Evolutionary conservation across 108 stramenopile species (phyloP).

Genomic region (Skeletonema potamos): DNA sequence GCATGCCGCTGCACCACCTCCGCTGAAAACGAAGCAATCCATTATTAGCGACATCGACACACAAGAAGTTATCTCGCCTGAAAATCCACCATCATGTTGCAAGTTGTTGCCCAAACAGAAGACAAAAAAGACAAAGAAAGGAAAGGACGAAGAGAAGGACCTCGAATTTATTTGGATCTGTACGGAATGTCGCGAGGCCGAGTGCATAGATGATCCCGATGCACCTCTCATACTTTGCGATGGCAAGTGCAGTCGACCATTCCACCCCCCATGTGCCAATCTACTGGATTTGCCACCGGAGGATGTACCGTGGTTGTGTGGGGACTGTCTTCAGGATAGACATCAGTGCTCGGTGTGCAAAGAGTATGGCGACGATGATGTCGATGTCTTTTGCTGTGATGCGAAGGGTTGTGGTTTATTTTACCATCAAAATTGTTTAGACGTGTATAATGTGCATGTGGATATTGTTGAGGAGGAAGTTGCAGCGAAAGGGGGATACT

Average conservation of each 20-base stretch:
- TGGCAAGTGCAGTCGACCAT: conserved; percentile 68
- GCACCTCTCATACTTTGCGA: conserved; percentile 66
- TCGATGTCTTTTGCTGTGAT: conserved; percentile 62
- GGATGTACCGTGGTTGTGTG: conserved; percentile 69
- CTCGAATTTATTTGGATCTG: conserved; percentile 70
- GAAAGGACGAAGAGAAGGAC: conserved; percentile 28
- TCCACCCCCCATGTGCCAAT: conserved; percentile 81
- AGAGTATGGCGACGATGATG: conserved; percentile 62
- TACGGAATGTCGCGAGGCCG: conserved; percentile 55
- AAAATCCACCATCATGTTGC: background rate
- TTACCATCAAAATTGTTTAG: conserved; percentile 70
- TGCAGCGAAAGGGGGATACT: background rate
- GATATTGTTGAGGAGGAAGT: conserved; percentile 25
- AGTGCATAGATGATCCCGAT: conserved; percentile 44
- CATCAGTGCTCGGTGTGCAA: conserved; percentile 70
- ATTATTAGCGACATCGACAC: background rate
- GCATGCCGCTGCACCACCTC: no score
- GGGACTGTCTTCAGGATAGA: conserved; percentile 51
- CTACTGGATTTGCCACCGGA: conserved; percentile 47
- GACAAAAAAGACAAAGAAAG: conserved; percentile 10
- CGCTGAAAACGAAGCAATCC: background rate
- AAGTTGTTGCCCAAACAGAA: background rate
- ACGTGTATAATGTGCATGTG: conserved; percentile 52
- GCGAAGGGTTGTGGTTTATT: conserved; percentile 65
- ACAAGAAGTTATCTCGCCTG: background rate